A percentile compares a stretch with the other conserved stretches of the same genome.
phyloP scores from a whole-genome alignment of 257 asterid species.

The Plantago ovata region DNA sequence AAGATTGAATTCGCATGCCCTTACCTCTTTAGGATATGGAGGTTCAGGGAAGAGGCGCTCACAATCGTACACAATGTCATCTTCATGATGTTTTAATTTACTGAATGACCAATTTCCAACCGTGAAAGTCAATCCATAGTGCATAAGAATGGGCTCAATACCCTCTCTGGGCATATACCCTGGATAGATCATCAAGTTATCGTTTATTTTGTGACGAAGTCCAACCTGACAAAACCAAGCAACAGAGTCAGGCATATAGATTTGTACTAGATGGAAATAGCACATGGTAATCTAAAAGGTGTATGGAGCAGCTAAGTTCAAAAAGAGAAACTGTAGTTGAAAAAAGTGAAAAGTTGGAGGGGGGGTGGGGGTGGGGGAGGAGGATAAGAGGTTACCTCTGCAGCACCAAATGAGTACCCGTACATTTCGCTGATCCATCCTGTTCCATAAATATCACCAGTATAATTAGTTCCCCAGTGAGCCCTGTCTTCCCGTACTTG shows the following conservation, averaged over 20 bases:
- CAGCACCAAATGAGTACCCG: conserved; percentile 98
- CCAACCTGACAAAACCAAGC: conserved; percentile 69
- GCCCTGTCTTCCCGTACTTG: conserved; percentile 83
- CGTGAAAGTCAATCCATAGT: conserved; percentile 83
- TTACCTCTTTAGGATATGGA: conserved; percentile 95
- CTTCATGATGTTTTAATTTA: conserved; percentile 81
- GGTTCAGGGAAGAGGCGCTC: conserved; percentile 92
- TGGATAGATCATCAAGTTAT: conserved; percentile 93
- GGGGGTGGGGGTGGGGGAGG: no score
- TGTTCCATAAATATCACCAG: conserved; percentile 81
- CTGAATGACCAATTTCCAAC: conserved; percentile 96
- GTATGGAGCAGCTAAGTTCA: no score
- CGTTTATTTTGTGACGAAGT: conserved; percentile 83
- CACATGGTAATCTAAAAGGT: no score
- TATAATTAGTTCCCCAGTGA: conserved; percentile 85
- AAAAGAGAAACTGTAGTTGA: no score
- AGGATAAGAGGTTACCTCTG: conserved; percentile 50
- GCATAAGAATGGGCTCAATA: conserved; percentile 92
- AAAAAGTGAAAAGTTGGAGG: no score
- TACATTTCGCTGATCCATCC: conserved; percentile 99
- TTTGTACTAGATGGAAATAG: background rate
- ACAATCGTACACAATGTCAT: conserved; percentile 80
- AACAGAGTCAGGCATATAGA: conserved; percentile 14
- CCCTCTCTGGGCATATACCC: conserved; percentile 89
- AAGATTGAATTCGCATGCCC: background rate